These are phyloP conservation scores for Fusarium keratoplasticum DNA, from an alignment of 2,329 filamentous ascomycete genomes.

Conservation along the genomic window DNA sequence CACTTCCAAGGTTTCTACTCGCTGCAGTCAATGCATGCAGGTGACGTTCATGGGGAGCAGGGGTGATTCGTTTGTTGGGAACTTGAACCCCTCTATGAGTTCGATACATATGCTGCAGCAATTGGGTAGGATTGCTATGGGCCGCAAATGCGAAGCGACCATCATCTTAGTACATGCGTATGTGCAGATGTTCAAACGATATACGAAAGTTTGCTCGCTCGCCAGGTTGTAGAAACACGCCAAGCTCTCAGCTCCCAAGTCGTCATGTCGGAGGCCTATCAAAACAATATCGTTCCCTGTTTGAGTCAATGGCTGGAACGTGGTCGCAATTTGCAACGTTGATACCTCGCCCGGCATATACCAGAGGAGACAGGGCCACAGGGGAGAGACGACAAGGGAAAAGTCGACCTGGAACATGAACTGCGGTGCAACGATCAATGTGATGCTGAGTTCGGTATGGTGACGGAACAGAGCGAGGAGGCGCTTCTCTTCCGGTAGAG, in stretches of 20 bases:
- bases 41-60: neutral
- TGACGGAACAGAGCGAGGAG: slow-evolving; percentile 5
- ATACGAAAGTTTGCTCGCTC: neutral
- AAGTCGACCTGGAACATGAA: slow-evolving; percentile 30
- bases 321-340: neutral
- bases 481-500: slow-evolving; percentile 3
- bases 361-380: slow-evolving; percentile 9
- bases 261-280: neutral
- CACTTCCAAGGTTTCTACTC: neutral
- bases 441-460: neutral
- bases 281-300: neutral
- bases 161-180: neutral
- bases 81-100: neutral
- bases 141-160: neutral
- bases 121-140: neutral
- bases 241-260: neutral
- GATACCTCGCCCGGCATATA: slow-evolving; percentile 2
- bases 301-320: neutral
- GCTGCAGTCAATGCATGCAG: neutral
- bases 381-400: slow-evolving; percentile 9
- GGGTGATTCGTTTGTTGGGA: neutral
- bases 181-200: neutral
- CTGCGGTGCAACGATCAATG: slow-evolving; percentile 34
- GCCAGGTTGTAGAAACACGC: neutral
- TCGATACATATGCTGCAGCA: neutral